Percentiles rank a stretch among this genome's conserved stretches.
phyloP scores from a whole-genome alignment of 2,329 filamentous ascomycete genomes.

The Penicillium sp. region DNA sequence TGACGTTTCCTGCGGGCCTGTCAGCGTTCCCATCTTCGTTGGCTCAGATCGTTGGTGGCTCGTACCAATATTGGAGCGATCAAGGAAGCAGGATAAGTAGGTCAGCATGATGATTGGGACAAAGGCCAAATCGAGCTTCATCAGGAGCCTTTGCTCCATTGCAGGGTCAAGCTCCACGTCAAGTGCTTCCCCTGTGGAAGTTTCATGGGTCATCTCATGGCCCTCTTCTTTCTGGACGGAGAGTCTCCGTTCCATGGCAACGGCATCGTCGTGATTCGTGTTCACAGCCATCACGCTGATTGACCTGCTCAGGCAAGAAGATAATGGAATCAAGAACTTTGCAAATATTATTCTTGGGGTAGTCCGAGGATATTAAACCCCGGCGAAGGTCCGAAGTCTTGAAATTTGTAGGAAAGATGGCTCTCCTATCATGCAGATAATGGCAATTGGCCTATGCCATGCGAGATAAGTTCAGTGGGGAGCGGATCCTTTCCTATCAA shows the following conservation, averaged over 20 bases:
- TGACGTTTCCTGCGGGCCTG: conserved; percentile 49
- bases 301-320: neutral
- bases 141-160: conserved; percentile 52
- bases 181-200: conserved; percentile 22
- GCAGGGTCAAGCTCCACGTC: conserved; percentile 47
- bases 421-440: neutral
- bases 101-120: conserved; percentile 60
- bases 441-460: neutral
- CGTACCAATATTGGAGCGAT: conserved; percentile 57
- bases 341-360: neutral
- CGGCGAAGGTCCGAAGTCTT: neutral
- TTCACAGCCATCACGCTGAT: conserved; percentile 8
- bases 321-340: neutral
- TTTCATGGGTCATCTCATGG: conserved; percentile 16
- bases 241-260: conserved; percentile 16
- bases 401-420: neutral
- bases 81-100: conserved; percentile 60
- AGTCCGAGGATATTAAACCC: neutral
- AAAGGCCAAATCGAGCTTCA: conserved; percentile 54
- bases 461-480: conserved; percentile 8
- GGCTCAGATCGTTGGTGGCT: neutral
- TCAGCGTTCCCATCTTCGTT: neutral
- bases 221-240: conserved; percentile 21
- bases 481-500: conserved; percentile 8
- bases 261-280: conserved; percentile 4